Evolutionary conservation across 2,329 filamentous ascomycete genomes (phyloP).

Genomic region (Colletotrichum cordylinicola): DNA sequence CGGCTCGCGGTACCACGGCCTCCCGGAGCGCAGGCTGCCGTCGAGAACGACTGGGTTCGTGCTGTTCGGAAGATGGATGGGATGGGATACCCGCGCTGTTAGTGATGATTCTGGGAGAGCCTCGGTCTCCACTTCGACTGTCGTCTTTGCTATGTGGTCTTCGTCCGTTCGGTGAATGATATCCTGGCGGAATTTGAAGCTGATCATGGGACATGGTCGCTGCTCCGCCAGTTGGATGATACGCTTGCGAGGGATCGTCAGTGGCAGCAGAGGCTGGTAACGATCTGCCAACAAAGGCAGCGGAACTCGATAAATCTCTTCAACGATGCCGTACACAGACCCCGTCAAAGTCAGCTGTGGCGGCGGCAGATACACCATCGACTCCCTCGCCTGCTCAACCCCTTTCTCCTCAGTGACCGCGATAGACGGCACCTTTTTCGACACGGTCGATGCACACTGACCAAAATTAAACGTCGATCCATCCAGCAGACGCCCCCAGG

Average conservation of each 20-base stretch:
- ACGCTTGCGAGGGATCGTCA: conserved; percentile 39
- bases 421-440: conserved; percentile 25
- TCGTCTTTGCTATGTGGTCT: conserved; percentile 24
- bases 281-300: conserved; percentile 38
- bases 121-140: conserved; percentile 41
- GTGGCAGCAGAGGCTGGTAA: conserved; percentile 43
- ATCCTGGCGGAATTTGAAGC: conserved; percentile 44
- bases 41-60: conserved; percentile 41
- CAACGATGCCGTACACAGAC: conserved; percentile 45
- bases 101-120: conserved; percentile 42
- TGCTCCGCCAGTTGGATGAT: conserved; percentile 42
- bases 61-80: conserved; percentile 31
- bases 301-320: conserved; percentile 34
- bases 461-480: neutral
- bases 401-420: conserved; percentile 1
- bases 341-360: conserved; percentile 44
- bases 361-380: conserved; percentile 19
- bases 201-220: conserved; percentile 42
- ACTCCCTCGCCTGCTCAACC: neutral
- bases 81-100: conserved; percentile 41
- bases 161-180: conserved; percentile 28
- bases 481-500: conserved; percentile 32
- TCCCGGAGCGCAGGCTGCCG: conserved; percentile 32
- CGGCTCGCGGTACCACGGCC: conserved; percentile 22
- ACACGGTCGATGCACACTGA: neutral